Percentiles rank a stretch among this genome's conserved stretches.
Evolutionary conservation across 306 rosid genomes (phyloP).

Genomic region (Quercus rubra): DNA sequence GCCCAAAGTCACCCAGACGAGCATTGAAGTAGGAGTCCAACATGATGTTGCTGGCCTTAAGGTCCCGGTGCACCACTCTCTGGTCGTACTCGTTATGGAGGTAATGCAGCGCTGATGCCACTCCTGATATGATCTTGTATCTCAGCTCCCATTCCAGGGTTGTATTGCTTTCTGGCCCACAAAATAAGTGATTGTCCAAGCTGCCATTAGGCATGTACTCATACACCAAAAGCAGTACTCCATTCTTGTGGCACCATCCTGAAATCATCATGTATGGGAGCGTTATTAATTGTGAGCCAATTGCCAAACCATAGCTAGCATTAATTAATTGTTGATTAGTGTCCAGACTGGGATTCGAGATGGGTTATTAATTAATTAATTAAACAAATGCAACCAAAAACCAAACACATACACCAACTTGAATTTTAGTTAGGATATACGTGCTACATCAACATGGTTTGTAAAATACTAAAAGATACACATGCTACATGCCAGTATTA

Average conservation of each 20-base stretch:
- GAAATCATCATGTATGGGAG: background rate
- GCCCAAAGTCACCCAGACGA: conserved; percentile 62
- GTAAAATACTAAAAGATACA: too few species aligned
- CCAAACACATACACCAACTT: too few species aligned
- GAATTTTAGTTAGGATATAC: too few species aligned
- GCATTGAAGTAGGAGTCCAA: conserved; percentile 62
- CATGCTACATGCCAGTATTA: too few species aligned
- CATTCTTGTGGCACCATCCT: conserved; percentile 79
- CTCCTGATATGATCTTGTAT: conserved; percentile 59
- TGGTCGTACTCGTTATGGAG: conserved; percentile 72
- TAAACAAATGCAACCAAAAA: too few species aligned
- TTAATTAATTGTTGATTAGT: too few species aligned
- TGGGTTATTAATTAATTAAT: too few species aligned
- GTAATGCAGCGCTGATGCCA: conserved; percentile 61
- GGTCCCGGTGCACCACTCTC: conserved; percentile 66
- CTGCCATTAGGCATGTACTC: conserved; percentile 89
- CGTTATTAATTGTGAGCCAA: background rate
- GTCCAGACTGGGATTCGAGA: too few species aligned
- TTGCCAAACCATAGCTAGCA: background rate
- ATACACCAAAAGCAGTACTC: conserved; percentile 58
- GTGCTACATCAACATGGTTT: too few species aligned
- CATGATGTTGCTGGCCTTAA: conserved; percentile 78
- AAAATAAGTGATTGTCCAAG: conserved; percentile 65
- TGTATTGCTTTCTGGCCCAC: conserved; percentile 28
- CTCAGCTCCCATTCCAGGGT: conserved; percentile 59